phyloP scores from a whole-genome alignment of 257 asterid genomes.

The Vinca minor region DNA sequence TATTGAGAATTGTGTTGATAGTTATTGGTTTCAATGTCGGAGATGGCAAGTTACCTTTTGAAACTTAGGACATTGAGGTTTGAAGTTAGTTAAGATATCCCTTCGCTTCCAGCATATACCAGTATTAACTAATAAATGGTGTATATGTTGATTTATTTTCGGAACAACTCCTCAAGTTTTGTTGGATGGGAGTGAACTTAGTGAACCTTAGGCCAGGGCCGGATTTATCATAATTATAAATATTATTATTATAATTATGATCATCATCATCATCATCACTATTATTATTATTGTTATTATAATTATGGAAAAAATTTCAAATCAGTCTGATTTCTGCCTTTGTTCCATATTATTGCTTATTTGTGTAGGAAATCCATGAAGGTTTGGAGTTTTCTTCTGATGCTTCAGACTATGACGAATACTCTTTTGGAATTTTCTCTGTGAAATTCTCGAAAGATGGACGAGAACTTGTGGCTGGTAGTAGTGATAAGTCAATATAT shows the following conservation, averaged over 20 bases:
- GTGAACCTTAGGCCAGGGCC: neutral
- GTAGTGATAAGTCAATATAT: constrained; percentile 63
- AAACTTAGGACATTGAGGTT: neutral
- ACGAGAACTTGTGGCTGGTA: constrained; percentile 80
- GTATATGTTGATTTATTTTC: neutral
- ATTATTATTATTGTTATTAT: no score
- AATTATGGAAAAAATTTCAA: neutral
- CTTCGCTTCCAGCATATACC: neutral
- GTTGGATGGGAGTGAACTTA: neutral
- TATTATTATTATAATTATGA: no score
- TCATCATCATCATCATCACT: no score
- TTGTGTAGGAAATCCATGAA: constrained; percentile 87
- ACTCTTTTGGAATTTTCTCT: constrained; percentile 88
- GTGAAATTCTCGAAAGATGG: constrained; percentile 89
- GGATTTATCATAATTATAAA: no score
- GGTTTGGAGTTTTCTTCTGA: constrained; percentile 68
- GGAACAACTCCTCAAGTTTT: neutral
- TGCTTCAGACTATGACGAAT: constrained; percentile 41
- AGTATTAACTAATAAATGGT: neutral
- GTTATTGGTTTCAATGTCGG: neutral
- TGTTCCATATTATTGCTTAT: neutral
- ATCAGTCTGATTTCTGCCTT: neutral
- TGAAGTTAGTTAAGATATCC: neutral
- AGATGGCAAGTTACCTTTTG: neutral
- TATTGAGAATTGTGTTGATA: neutral